These are phyloP conservation scores for Apophysomyces variabilis DNA, from an alignment of 371 early-diverging fungal genomes.

Conservation along the genomic window DNA sequence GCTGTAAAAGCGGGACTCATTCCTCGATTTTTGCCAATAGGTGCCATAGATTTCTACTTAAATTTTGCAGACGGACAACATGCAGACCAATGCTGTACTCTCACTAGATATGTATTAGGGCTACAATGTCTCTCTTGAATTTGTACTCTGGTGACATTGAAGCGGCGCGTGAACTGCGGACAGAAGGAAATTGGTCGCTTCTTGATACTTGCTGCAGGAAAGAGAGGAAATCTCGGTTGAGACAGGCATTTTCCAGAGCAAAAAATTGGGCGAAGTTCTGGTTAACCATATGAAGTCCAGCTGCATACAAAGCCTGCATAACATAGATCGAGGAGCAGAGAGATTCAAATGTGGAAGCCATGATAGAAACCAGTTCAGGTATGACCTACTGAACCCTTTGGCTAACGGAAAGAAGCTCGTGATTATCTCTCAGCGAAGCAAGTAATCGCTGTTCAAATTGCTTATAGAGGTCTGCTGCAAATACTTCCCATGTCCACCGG, in stretches of 20 bases:
- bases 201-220: neutral
- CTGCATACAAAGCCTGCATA: no score
- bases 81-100: neutral
- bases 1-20: neutral
- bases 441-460: neutral
- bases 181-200: neutral
- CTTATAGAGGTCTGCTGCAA: conserved; percentile 4
- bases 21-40: neutral
- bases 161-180: no score
- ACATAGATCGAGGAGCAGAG: no score
- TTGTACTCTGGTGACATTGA: neutral
- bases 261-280: no score
- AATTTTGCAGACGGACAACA: neutral
- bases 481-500: conserved; percentile 2
- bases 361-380: neutral
- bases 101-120: neutral
- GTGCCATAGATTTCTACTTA: conserved; percentile 6
- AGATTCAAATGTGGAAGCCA: no score
- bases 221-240: neutral
- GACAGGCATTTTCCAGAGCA: neutral
- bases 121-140: neutral
- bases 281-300: no score
- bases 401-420: neutral
- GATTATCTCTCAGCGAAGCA: neutral
- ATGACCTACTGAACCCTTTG: neutral